A percentile compares a stretch with the other conserved stretches of the same genome.
Evolutionary conservation across 2,329 filamentous ascomycete genomes (phyloP).

Genomic region (Malbranchea zuffiana): DNA sequence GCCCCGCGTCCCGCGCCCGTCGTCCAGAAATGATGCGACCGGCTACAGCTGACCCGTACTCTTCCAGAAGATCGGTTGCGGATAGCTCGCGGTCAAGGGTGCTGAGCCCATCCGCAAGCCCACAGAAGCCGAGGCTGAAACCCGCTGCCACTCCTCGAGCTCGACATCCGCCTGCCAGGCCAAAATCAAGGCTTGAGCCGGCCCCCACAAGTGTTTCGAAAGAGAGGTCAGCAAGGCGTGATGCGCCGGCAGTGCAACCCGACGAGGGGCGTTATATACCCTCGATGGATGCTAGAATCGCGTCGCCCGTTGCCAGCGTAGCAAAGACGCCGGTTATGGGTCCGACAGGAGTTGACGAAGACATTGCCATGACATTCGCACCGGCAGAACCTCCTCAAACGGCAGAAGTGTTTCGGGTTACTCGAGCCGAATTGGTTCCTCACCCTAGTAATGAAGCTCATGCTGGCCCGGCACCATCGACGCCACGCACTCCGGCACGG

Average conservation of each 20-base stretch:
- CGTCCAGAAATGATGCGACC: constrained; percentile 34
- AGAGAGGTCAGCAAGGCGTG: constrained; percentile 25
- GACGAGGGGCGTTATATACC: constrained; percentile 16
- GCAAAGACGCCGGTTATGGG: background rate
- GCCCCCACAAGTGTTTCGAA: constrained; percentile 23
- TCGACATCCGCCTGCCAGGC: constrained; percentile 23
- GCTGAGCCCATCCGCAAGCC: constrained; percentile 19
- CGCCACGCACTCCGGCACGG: background rate
- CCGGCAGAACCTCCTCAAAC: background rate
- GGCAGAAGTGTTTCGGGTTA: background rate
- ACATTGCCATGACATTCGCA: constrained; percentile 1
- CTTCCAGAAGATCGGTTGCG: constrained; percentile 20
- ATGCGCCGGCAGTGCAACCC: constrained; percentile 23
- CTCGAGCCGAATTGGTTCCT: background rate
- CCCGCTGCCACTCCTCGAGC: constrained; percentile 23
- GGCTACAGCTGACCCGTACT: constrained; percentile 47
- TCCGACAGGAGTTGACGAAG: constrained; percentile 6
- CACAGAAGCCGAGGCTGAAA: constrained; percentile 19
- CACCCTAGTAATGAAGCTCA: too few species aligned
- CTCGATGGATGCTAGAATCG: constrained; percentile 2
- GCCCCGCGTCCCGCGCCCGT: constrained; percentile 33
- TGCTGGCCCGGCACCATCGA: too few species aligned
- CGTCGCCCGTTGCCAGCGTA: background rate
- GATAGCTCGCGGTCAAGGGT: constrained; percentile 18
- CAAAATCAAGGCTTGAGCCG: constrained; percentile 25